Evolutionary conservation across 805 yeast genomes (phyloP), one percentile per base, ranked within the genome.

Genomic region (Debaryomyces tyrocola): DNA sequence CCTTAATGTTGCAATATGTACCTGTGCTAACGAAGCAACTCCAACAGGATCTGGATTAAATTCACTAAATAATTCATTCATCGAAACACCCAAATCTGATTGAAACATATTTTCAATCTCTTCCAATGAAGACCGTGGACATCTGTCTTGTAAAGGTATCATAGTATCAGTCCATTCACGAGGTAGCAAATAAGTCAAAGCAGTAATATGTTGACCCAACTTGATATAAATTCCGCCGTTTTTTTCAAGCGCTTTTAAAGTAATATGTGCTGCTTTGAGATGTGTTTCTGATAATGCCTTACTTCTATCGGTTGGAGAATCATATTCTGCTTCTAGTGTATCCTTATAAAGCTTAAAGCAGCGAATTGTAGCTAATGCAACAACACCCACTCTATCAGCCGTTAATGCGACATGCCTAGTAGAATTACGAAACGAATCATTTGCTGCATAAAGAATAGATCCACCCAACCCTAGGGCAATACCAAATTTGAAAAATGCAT

Each of bases 21-120:
- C 99, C 60, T 94, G 99, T 0, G 99, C 99, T 53, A 94, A 73
- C 0, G 97, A 89, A 0, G 99, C 99, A 4, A 89, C 95, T 1
- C 99, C 99, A 36, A 94, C 83, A 0, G 99, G 99, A 8, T 62
- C 65, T 0, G 79, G 75, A 48, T 85, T 79, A 58, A 94, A 88
- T 34, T 77, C 80, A 8, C 69, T 63, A 63, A 94, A 94, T 36
- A 82, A 54, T 0, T 87, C 94, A 15, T 75, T 77, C 11, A 92
- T 60, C 1, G 71, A 49, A 11, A 60, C 55, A 1, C 90, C 90
- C 51, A 87, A 69, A 62, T 94, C 99, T 2, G 64, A 59, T 39
- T 61, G 56, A 56, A 94, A 83, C 86, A 94, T 79, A 12, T 71
- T 70, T 36, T 75, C 70, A 17, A 94, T 82, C 35, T 87, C 90